Percentiles rank a stretch among this genome's conserved stretches.
phyloP scores from a whole-genome alignment of 1,284 basidiomycete genomes.

The Tilletia walkeri region DNA sequence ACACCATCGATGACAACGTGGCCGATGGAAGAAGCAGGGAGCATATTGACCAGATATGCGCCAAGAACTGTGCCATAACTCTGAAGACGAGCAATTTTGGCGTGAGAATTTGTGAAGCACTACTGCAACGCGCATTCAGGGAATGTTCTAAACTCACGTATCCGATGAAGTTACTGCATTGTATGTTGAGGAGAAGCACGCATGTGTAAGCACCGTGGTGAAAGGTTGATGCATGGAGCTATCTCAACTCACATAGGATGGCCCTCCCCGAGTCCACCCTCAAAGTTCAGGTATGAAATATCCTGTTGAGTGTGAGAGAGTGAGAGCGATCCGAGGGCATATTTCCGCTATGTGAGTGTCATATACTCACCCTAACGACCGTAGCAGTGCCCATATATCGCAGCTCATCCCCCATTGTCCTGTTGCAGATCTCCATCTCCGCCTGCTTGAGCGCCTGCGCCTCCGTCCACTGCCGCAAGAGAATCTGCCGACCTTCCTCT shows the following conservation, averaged over 20 bases:
- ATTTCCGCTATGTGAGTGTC: no score
- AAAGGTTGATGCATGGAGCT: background rate
- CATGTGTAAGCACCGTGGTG: background rate
- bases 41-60: constrained; percentile 53
- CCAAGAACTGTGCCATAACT: constrained; percentile 43
- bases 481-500: constrained; percentile 39
- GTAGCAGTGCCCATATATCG: constrained; percentile 60
- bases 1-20: constrained; percentile 31
- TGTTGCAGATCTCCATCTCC: constrained; percentile 56
- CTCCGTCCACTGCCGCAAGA: constrained; percentile 56
- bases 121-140: background rate
- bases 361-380: constrained; percentile 55
- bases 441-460: constrained; percentile 56
- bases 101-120: background rate
- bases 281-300: constrained; percentile 57
- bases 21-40: constrained; percentile 29
- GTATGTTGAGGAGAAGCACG: background rate
- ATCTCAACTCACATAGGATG: constrained; percentile 57
- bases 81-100: background rate
- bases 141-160: background rate
- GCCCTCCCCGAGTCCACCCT: constrained; percentile 56
- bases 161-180: constrained; percentile 12
- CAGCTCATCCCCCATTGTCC: constrained; percentile 58
- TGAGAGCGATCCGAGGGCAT: background rate
- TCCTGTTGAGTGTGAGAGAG: constrained; percentile 40